Base-by-base conservation (phyloP, 2,329 filamentous ascomycete species). In the Passalora sequoiae region DNA sequence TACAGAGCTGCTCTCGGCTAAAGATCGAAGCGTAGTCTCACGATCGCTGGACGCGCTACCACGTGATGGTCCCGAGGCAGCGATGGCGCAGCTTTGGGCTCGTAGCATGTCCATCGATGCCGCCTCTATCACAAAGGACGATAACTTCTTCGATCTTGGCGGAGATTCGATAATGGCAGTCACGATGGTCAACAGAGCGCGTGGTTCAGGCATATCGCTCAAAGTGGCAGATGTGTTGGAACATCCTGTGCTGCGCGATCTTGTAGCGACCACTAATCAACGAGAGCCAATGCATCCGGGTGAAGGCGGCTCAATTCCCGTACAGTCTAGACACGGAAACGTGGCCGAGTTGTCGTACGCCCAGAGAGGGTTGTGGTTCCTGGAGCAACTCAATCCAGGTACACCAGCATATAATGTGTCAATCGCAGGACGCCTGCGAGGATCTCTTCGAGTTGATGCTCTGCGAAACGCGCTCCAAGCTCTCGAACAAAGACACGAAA, bases 401-500 rank as follows among this genome's bases (percentile, higher is more conserved):
- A 33, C 36, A 20, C 21, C 43, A 10, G 29, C 21, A n/a, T 45
- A 45, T 22, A 17, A 31, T 24, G 30, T 45, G 12, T 16, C 43
- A 4, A 31, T 40, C 16, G 37, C 36, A 32, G 36, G 20, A 28
- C 43, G 44, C 15, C 24, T 46, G 6, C 25, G 22, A 2, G 44
- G 44, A 4, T 17, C 13, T 9, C 31, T 46, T 5, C 10, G 27
- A 6, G 8, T 46, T 8, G 16, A 40, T 6, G 44, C 44, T 22
- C 31, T 44, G 20, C 15, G 21, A 10, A 19, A 13, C 30, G 44
- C 44, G 15, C 35, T 47, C 3, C 32, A 38, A 8, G 44, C 44
- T 9, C 16, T 47, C 15, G 24, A 47, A 22, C 17, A 43, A 15
- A 30, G 44, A 20, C 44, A 47, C 22, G 32, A 43, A 16, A 43